phyloP scores from a whole-genome alignment of 352 stramenopile genomes.

The Phytophthora rubi region DNA sequence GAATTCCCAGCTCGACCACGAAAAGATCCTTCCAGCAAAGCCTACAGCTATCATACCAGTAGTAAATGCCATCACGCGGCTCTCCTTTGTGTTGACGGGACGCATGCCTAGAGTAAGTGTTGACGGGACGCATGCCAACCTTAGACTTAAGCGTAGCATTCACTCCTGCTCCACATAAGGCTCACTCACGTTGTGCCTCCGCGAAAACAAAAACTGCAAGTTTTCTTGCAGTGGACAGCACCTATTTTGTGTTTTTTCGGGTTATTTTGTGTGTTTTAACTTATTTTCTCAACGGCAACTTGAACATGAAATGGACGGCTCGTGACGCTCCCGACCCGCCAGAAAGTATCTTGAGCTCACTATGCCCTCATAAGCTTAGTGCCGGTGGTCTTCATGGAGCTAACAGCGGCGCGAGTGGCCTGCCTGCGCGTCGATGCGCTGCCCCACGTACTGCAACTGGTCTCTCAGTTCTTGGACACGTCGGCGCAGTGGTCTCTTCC shows the following conservation, averaged over 20 bases:
- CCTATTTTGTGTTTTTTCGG: no score
- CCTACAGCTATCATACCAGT: background rate
- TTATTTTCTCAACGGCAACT: background rate
- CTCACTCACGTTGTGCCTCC: no score
- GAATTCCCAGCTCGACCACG: background rate
- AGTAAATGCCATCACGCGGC: background rate
- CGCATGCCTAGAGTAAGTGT: background rate
- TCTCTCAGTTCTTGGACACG: constrained; percentile 30
- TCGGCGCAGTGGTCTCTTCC: constrained; percentile 30
- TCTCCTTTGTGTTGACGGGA: background rate
- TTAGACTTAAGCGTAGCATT: no score
- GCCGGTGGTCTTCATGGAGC: constrained; percentile 3
- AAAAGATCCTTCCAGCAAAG: background rate
- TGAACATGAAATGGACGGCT: background rate
- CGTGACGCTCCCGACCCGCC: background rate
- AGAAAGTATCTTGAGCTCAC: background rate
- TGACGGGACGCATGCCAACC: no score
- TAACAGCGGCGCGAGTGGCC: constrained; percentile 18
- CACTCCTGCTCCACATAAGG: no score
- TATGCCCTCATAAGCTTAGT: background rate
- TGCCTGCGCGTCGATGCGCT: constrained; percentile 30
- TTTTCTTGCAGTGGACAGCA: no score
- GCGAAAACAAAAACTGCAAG: no score
- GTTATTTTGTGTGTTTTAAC: no score
- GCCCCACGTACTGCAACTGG: constrained; percentile 15